Evolutionary conservation across 345 rosid species (phyloP), one percentile per base, ranked within the genome.

Genomic region (Balakata baccata): DNA sequence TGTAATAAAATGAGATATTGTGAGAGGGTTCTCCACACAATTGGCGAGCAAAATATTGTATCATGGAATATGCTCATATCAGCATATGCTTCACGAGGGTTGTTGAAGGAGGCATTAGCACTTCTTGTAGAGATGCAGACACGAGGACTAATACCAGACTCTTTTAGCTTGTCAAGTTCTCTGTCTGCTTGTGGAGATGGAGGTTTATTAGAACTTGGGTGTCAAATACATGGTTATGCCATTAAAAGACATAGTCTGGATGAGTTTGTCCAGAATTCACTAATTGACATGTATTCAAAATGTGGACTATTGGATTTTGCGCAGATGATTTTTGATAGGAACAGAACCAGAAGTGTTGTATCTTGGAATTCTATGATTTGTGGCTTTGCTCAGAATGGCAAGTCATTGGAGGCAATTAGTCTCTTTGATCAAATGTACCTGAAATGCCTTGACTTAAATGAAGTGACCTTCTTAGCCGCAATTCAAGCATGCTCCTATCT

Each of bases 11-110:
- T 86, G 11, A 70, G 62, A 0, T 84, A 89, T 70, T 82, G 88
- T 6, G 73, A 86, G 83, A 78, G 77, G 17, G 79, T 89, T 77
- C 85, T 92, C 56, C 68, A 17, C 22, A 41, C 7, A 4, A 81
- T 78, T 76, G 88, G 85, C 69, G 85, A 74, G 45, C 78, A 79
- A 71, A 86, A 89, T 78, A 78, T 87, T 54, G 82, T 90, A 63
- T 77, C 88, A 3, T 89, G 92, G 93, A 94, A 94, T 81, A 79
- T 85, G 78, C 86, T 94, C 25, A 85, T 90, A 73, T 88, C 97
- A 38, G 60, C 78, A 20, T 88, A 85, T 81, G 83, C 79, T 43
- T 81, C 77, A 46, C 87, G 68, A 78, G 87, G 95, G 62, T 75
- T 87, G 85, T 64, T 71, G 25, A 71, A 78, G 11, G 83, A 89